Base-by-base conservation (phyloP, 352 stramenopile species). In the Phytophthora citrophthora region DNA sequence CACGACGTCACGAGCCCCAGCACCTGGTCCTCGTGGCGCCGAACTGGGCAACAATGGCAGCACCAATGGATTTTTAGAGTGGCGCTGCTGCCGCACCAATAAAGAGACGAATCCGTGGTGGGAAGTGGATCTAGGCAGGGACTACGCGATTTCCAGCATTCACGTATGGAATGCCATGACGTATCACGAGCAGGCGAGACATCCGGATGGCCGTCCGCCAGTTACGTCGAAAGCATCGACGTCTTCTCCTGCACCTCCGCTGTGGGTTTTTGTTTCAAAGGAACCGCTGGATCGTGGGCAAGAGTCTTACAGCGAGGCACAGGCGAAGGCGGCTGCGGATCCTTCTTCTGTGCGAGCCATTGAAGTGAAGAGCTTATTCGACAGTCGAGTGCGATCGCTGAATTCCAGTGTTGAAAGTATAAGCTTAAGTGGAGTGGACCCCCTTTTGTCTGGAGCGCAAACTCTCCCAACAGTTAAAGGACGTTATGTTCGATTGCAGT, bases 141-240 rank as follows among this genome's bases (percentile, higher is more conserved):
- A 62, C 5, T 55, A 73, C 10, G 12, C 39, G 2, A 63, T 94
- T 49, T 64, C 70, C 5, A 74, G 65, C 12, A 55, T 92, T 5
- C 73, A 85, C 5, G 36, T 94, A 57, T 94, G 86, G 86, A 92
- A 89, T 38, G 71, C 64, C 0, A 81, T 85, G 76, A 89, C 81
- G 36, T 90, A 90, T 49, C 85, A 94, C 27, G 79, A 91, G 39
- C 71, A 88, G 53, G 41, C 79, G 11, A 78, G 71, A 61, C 76
- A 85, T 31, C 70, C 70, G 2, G 46, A 75, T 0, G 72, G 74
- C 1, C 68, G 70, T 1, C 81, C 81, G 15, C 75, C 83, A 5
- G 46, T 69, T n/a, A 87, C 72, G 10, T 79, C 68, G 2, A 67
- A 57, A 7, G 62, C 56, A 3, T 65, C 68, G 5, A 79, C 54